Percentiles rank a stretch among this genome's conserved stretches.
These are phyloP conservation scores for Gardenia jasminoides DNA, from an alignment of 257 asterid species.

Conservation along the genomic window DNA sequence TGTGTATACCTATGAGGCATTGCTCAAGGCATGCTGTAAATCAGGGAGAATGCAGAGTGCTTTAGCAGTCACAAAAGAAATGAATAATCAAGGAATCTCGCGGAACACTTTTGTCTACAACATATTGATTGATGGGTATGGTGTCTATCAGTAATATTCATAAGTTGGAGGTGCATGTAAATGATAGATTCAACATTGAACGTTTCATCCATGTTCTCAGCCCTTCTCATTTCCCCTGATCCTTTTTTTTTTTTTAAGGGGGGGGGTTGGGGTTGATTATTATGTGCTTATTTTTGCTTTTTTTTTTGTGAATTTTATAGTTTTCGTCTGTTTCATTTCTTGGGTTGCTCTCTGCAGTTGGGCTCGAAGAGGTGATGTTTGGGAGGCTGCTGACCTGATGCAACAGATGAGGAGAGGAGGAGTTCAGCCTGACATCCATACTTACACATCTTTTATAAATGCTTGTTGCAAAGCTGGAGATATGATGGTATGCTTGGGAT, in stretches of 20 bases:
- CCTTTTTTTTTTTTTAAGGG: too few relatives aligned
- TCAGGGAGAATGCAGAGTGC: slow-evolving; percentile 99
- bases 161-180: neutral
- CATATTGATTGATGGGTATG: slow-evolving; percentile 93
- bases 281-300: neutral
- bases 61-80: slow-evolving; percentile 91
- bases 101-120: slow-evolving; percentile 90
- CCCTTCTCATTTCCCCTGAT: neutral
- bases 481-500: slow-evolving; percentile 59
- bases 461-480: slow-evolving; percentile 99
- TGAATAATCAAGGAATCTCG: slow-evolving; percentile 69
- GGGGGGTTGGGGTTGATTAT: neutral
- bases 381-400: slow-evolving; percentile 99
- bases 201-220: neutral
- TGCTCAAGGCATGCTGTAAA: slow-evolving; percentile 98
- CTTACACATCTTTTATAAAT: slow-evolving; percentile 87
- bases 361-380: slow-evolving; percentile 99
- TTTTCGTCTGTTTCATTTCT: neutral
- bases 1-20: slow-evolving; percentile 83
- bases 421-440: slow-evolving; percentile 92
- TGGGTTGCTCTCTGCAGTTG: slow-evolving; percentile 51
- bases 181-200: neutral
- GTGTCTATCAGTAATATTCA: neutral
- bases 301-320: neutral
- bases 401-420: slow-evolving; percentile 96